These are phyloP conservation scores for Copromyces sp. DNA, from an alignment of 495 filamentous ascomycete genomes.

Conservation along the genomic window DNA sequence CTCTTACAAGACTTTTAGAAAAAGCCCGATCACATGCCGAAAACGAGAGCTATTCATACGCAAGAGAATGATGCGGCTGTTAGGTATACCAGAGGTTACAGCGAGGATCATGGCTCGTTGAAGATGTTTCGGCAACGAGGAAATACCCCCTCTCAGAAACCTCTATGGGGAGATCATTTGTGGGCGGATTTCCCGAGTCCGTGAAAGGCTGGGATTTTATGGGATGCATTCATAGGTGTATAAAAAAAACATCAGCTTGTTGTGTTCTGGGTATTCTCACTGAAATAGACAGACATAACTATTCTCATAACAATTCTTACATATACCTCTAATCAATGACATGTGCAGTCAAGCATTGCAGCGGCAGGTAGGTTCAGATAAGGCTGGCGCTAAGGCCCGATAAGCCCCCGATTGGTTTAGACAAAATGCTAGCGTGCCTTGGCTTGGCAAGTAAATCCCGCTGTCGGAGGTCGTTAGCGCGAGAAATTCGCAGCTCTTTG, in stretches of 20 bases:
- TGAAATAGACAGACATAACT: too few species aligned
- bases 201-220: too few species aligned
- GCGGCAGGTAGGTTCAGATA: conserved; percentile 2
- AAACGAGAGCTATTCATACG: not conserved
- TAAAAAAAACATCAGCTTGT: too few species aligned
- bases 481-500: conserved; percentile 9
- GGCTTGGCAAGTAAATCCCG: conserved; percentile 6
- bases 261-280: too few species aligned
- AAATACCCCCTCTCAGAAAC: too few species aligned
- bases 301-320: not conserved
- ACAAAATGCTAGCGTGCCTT: not conserved
- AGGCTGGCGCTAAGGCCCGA: conserved; percentile 6
- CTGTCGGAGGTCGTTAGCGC: conserved; percentile 10
- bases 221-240: too few species aligned
- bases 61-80: too few species aligned
- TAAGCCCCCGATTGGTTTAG: not conserved
- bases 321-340: not conserved
- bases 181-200: too few species aligned
- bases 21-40: not conserved
- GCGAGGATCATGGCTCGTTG: too few species aligned
- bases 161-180: too few species aligned
- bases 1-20: conserved; percentile 70
- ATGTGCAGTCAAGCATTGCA: not conserved
- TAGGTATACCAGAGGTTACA: too few species aligned
- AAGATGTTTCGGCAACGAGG: too few species aligned